Evolutionary conservation across 345 rosid species (phyloP), one percentile per base, ranked within the genome.

Genomic region (Pelargonium nanum): DNA sequence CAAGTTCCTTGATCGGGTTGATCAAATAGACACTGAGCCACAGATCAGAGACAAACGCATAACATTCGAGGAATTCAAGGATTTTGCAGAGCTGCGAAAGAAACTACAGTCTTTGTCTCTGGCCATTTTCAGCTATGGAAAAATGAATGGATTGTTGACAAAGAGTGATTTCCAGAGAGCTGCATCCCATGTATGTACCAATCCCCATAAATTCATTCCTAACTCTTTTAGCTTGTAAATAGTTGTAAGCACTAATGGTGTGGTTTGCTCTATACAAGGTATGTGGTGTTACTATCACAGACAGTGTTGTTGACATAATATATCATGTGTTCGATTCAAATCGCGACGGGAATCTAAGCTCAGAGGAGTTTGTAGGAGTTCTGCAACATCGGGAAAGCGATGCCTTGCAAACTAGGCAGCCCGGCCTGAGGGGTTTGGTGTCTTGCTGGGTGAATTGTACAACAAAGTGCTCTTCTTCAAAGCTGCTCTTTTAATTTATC

Each of bases 81-180:
- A 61, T 51, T 84, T 86, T 24, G 86, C 82, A 0, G 78, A 81
- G 57, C 75, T 83, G 19, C 85, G 85, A 2, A 78, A 67, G 25
- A 63, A 65, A 58, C 26, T 86, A 66, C 69, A 48, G 67, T 78
- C 80, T 19, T 78, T 86, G 53, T 78, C 87, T 26, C 64, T 83
- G 55, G 93, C 89, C 40, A 77, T 86, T 45, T 84, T 86, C 56
- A 82, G 87, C 55, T 78, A 71, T 22, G 89, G 94, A 15, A 75
- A 78, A 74, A 75, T 72, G 19, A 84, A 69, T 60, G 86, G 85
- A 57, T 62, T 72, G 62, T 66, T 86, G 65, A 77, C 84, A 1
- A 83, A 71, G 57, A 76, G 59, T 52, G 94, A 86, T 65, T 81
- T 86, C 70, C 83, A 86, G 59, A 71, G 89, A 76, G 89, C 89